Evolutionary conservation across 768 basidiomycete genomes (phyloP).

Genomic region (Psilocybe subaeruginosa): DNA sequence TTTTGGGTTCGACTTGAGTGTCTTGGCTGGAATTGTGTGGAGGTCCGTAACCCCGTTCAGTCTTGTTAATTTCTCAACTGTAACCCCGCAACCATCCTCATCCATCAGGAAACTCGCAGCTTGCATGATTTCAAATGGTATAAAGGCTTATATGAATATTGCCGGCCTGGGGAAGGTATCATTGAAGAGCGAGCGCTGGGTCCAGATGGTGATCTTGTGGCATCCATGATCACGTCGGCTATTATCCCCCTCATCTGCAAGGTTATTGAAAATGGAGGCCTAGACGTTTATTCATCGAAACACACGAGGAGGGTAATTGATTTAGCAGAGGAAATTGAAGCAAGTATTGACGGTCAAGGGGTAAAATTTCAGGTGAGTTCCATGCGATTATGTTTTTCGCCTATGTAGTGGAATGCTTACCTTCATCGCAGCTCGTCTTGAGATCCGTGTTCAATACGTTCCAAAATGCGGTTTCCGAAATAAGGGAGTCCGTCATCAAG

Average conservation of each 20-base stretch:
- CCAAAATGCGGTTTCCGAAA: slow-evolving; percentile 54
- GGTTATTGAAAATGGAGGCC: slow-evolving; percentile 74
- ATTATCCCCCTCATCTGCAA: slow-evolving; percentile 77
- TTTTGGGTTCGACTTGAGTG: slow-evolving; percentile 92
- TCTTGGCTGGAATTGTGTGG: slow-evolving; percentile 86
- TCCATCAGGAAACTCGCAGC: slow-evolving; percentile 47
- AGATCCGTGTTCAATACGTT: slow-evolving; percentile 58
- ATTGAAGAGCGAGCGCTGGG: slow-evolving; percentile 64
- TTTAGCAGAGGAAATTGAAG: slow-evolving; percentile 80
- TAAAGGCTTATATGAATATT: slow-evolving; percentile 76
- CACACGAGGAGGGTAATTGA: slow-evolving; percentile 69
- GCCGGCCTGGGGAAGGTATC: slow-evolving; percentile 46
- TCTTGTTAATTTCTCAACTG: neutral
- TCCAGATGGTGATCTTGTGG: slow-evolving; percentile 85
- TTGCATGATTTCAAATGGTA: slow-evolving; percentile 90
- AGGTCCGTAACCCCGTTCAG: slow-evolving; percentile 48
- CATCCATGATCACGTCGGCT: slow-evolving; percentile 85
- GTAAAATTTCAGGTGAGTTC: slow-evolving; percentile 63
- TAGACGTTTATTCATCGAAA: slow-evolving; percentile 78
- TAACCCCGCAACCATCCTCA: neutral
- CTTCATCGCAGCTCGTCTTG: slow-evolving; percentile 49
- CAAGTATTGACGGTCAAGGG: slow-evolving; percentile 65
- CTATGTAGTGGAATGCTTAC: neutral
- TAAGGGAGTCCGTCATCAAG: slow-evolving; percentile 50
- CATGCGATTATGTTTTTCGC: neutral